phyloP scores from a whole-genome alignment of 1,139 yeast genomes.

The Blastobotrys aristatus region DNA sequence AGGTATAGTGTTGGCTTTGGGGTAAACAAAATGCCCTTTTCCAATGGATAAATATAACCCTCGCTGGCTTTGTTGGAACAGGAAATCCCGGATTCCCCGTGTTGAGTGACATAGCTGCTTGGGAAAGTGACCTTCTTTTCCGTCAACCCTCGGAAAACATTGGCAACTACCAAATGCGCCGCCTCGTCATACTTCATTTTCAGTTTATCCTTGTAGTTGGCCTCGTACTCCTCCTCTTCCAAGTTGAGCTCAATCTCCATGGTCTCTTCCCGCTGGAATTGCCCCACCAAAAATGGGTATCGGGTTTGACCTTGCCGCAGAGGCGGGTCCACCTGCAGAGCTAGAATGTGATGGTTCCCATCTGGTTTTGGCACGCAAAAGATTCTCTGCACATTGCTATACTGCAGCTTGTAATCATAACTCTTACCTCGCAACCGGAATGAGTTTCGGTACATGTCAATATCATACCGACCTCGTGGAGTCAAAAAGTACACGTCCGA shows the following conservation, averaged over 20 bases:
- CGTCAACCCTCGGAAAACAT: slow-evolving; percentile 84
- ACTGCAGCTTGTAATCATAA: slow-evolving; percentile 92
- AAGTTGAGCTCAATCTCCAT: slow-evolving; percentile 85
- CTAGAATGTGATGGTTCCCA: slow-evolving; percentile 81
- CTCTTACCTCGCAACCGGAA: slow-evolving; percentile 95
- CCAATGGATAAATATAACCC: slow-evolving; percentile 87
- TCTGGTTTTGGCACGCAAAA: slow-evolving; percentile 93
- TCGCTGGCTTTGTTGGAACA: slow-evolving; percentile 95
- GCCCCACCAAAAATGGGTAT: slow-evolving; percentile 87
- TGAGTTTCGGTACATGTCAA: slow-evolving; percentile 85
- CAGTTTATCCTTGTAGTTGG: slow-evolving; percentile 71
- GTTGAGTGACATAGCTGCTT: slow-evolving; percentile 68
- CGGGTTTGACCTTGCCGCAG: slow-evolving; percentile 92
- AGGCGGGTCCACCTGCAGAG: slow-evolving; percentile 93
- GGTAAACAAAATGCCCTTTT: slow-evolving; percentile 82
- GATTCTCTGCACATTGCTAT: slow-evolving; percentile 82
- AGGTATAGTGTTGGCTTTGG: slow-evolving; percentile 93
- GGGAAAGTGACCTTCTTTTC: slow-evolving; percentile 83
- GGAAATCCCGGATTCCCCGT: slow-evolving; percentile 71
- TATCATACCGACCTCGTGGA: slow-evolving; percentile 94
- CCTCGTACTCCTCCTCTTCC: slow-evolving; percentile 73
- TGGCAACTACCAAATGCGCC: slow-evolving; percentile 83
- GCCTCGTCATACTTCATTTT: slow-evolving; percentile 71
- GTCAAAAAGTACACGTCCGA: slow-evolving; percentile 88
- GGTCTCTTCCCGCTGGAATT: slow-evolving; percentile 85